phyloP scores from a whole-genome alignment of 169 alveolate species.

The Plasmodium chabaudi region DNA sequence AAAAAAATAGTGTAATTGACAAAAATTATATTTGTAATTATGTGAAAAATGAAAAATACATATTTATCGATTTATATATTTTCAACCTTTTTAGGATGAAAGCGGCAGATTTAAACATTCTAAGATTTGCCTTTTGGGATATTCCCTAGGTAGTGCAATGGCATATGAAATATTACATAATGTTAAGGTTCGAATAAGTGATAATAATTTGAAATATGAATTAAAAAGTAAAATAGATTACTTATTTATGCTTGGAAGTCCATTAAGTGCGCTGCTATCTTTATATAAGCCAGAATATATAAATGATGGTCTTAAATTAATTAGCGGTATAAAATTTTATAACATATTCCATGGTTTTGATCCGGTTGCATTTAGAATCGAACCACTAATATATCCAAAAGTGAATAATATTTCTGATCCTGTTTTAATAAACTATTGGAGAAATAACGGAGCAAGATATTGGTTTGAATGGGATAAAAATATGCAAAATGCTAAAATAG shows the following conservation, averaged over 20 bases:
- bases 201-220: constrained; percentile 47
- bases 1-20: not conserved
- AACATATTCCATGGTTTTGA: constrained; percentile 90
- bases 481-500: constrained; percentile 84
- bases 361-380: constrained; percentile 89
- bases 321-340: constrained; percentile 81
- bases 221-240: constrained; percentile 86
- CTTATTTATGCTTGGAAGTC: constrained; percentile 88
- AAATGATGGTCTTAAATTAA: constrained; percentile 81
- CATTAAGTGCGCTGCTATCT: constrained; percentile 84
- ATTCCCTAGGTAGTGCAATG: constrained; percentile 89
- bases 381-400: constrained; percentile 85
- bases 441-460: constrained; percentile 87
- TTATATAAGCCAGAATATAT: constrained; percentile 85
- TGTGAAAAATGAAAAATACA: not conserved
- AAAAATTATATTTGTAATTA: not conserved
- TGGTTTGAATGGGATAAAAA: constrained; percentile 91
- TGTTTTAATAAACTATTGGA: constrained; percentile 88
- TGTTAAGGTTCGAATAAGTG: constrained; percentile 70
- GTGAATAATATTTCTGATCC: constrained; percentile 86
- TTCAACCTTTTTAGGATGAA: constrained; percentile 74
- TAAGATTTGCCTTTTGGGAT: constrained; percentile 86
- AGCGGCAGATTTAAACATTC: constrained; percentile 83
- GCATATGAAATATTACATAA: constrained; percentile 84
- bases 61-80: not conserved